Evolutionary conservation across 768 basidiomycete species (phyloP).

Genomic region (Pisolithus albus): DNA sequence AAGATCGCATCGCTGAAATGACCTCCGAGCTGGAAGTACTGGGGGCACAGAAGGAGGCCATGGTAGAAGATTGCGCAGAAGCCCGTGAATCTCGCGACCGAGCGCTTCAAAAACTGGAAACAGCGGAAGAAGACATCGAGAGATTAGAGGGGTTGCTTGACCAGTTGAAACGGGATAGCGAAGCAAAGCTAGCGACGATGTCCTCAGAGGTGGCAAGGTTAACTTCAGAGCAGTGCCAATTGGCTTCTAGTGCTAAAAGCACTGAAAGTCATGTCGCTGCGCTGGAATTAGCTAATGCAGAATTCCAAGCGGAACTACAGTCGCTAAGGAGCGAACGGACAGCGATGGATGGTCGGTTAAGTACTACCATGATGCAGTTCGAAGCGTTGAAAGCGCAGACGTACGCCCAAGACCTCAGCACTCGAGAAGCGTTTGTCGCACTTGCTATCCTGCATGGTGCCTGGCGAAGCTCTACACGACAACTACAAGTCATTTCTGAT

Average conservation of each 20-base stretch:
- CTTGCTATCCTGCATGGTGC: conserved; percentile 17
- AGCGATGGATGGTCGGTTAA: conserved; percentile 8
- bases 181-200: conserved; percentile 31
- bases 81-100: conserved; percentile 68
- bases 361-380: conserved; percentile 3
- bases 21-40: conserved; percentile 61
- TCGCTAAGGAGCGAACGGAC: conserved; percentile 6
- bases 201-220: conserved; percentile 35
- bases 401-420: conserved; percentile 3
- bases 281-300: conserved; percentile 12
- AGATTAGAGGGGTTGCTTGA: conserved; percentile 26
- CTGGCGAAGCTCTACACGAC: conserved; percentile 12
- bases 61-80: conserved; percentile 80
- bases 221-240: conserved; percentile 25
- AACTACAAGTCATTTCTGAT: conserved; percentile 7
- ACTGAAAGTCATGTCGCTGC: conserved; percentile 8
- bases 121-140: conserved; percentile 58
- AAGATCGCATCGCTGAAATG: conserved; percentile 69
- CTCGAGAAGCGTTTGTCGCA: conserved; percentile 16
- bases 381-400: conserved; percentile 8
- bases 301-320: conserved; percentile 11
- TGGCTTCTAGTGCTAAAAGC: conserved; percentile 1
- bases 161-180: conserved; percentile 18
- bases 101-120: conserved; percentile 49
- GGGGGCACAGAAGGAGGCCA: conserved; percentile 62